phyloP scores from a whole-genome alignment of 257 asterid species.

The Nicotiana sylvestris region DNA sequence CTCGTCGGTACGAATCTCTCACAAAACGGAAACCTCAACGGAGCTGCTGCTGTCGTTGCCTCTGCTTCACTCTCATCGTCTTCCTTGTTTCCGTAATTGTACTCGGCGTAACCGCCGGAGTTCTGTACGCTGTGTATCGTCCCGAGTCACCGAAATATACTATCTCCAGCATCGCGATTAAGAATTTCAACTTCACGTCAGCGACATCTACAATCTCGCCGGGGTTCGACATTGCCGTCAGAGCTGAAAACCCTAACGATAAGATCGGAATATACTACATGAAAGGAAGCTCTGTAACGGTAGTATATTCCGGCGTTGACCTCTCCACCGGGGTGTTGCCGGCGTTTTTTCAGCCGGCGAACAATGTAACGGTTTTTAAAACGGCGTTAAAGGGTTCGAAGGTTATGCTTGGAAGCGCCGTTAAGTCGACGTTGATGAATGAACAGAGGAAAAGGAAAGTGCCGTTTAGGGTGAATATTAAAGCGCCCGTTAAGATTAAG shows the following conservation, averaged over 20 bases:
- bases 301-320: slow-evolving; percentile 37
- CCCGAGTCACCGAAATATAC: slow-evolving; percentile 62
- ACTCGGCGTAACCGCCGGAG: slow-evolving; percentile 66
- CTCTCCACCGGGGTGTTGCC: slow-evolving; percentile 58
- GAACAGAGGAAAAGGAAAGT: slow-evolving; percentile 34
- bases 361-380: slow-evolving; percentile 53
- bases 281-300: slow-evolving; percentile 37
- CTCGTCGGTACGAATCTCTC: slow-evolving; percentile 31
- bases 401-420: slow-evolving; percentile 42
- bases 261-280: slow-evolving; percentile 57
- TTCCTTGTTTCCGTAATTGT: slow-evolving; percentile 36
- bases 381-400: slow-evolving; percentile 43
- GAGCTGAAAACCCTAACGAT: slow-evolving; percentile 66
- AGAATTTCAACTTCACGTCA: slow-evolving; percentile 52
- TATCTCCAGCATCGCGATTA: slow-evolving; percentile 35
- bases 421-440: slow-evolving; percentile 33
- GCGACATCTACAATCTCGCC: slow-evolving; percentile 42
- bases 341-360: slow-evolving; percentile 65
- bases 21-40: slow-evolving; percentile 31
- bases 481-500: slow-evolving; percentile 64
- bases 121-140: slow-evolving; percentile 60
- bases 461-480: slow-evolving; percentile 47
- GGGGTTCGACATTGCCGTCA: slow-evolving; percentile 49
- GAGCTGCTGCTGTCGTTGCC: slow-evolving; percentile 52
- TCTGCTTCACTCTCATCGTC: slow-evolving; percentile 41